phyloP scores from a whole-genome alignment of 202 grass and related monocot species.

The Hordeum pubiflorum region DNA sequence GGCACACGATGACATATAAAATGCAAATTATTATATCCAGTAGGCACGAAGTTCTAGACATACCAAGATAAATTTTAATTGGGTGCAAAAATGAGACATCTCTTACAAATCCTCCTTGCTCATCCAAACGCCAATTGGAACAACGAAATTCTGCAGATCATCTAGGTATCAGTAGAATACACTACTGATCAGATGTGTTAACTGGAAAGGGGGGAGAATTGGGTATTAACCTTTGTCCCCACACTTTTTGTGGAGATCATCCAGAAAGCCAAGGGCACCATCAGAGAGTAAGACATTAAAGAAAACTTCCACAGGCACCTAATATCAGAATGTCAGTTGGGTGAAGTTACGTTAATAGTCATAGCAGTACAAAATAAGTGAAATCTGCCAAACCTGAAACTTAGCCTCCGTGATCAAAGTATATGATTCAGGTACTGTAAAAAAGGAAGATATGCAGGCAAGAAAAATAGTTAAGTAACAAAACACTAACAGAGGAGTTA shows the following conservation, averaged over 20 bases:
- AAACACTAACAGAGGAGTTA: conserved; percentile 21
- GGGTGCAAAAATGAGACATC: conserved; percentile 93
- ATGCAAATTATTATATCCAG: neutral
- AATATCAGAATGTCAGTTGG: conserved; percentile 34
- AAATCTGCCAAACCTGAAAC: conserved; percentile 53
- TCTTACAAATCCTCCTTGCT: conserved; percentile 55
- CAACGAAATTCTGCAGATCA: conserved; percentile 69
- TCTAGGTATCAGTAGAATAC: conserved; percentile 33
- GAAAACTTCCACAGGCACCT: conserved; percentile 69
- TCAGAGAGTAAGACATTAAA: conserved; percentile 74
- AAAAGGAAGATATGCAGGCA: conserved; percentile 3
- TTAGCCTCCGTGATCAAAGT: conserved; percentile 64
- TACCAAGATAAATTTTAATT: conserved; percentile 97
- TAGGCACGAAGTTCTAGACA: conserved; percentile 11
- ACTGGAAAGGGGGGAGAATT: conserved; percentile 2
- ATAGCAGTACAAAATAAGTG: conserved; percentile 21
- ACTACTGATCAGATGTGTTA: conserved; percentile 6
- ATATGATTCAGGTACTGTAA: conserved; percentile 69
- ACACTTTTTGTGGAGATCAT: conserved; percentile 83
- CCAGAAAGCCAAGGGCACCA: conserved; percentile 56
- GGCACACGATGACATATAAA: neutral
- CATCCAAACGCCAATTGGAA: conserved; percentile 58
- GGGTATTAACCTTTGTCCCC: conserved; percentile 68
- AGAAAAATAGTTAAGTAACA: conserved; percentile 31
- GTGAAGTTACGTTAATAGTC: neutral